A percentile compares a stretch with the other conserved stretches of the same genome.
phyloP scores from a whole-genome alignment of 495 filamentous ascomycete species.

The Tuber borchii region DNA sequence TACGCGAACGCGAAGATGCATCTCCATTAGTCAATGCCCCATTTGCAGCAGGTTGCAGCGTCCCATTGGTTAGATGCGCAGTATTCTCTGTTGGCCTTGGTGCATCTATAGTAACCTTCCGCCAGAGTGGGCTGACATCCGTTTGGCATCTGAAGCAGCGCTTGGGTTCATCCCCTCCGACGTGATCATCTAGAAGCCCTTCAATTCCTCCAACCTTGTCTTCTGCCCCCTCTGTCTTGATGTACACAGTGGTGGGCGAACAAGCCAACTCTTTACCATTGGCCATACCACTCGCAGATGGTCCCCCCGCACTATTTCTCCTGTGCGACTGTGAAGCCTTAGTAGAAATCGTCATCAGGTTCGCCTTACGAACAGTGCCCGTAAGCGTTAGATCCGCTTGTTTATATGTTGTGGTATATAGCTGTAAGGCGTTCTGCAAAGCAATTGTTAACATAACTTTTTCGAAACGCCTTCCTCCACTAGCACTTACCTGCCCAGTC shows the following conservation, averaged over 20 bases:
- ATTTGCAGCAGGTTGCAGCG: constrained; percentile 20
- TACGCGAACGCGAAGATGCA: constrained; percentile 10
- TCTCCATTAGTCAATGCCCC: constrained; percentile 29
- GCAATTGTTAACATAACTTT: constrained; percentile 36
- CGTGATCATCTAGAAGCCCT: constrained; percentile 36
- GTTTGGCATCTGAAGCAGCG: constrained; percentile 32
- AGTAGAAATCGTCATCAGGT: constrained; percentile 48
- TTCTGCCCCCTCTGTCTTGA: constrained; percentile 35
- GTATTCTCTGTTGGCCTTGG: constrained; percentile 28
- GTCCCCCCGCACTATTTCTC: constrained; percentile 35
- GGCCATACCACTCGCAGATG: constrained; percentile 18
- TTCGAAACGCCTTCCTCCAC: not conserved
- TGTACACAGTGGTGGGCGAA: constrained; percentile 38
- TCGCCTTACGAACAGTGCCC: constrained; percentile 84
- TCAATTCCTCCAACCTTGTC: constrained; percentile 35
- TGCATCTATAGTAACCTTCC: constrained; percentile 34
- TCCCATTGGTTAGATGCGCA: constrained; percentile 33
- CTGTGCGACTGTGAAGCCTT: constrained; percentile 39
- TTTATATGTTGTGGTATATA: constrained; percentile 82
- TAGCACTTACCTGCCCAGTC: constrained; percentile 43
- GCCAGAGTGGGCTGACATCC: constrained; percentile 39
- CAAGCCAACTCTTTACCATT: constrained; percentile 38
- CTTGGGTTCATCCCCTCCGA: constrained; percentile 39
- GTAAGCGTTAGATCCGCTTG: constrained; percentile 86
- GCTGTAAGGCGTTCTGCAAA: constrained; percentile 67